A percentile compares a stretch with the other conserved stretches of the same genome.
These are phyloP conservation scores for Pichia sp. DNA, from an alignment of 1,139 yeast species.

Conservation along the genomic window DNA sequence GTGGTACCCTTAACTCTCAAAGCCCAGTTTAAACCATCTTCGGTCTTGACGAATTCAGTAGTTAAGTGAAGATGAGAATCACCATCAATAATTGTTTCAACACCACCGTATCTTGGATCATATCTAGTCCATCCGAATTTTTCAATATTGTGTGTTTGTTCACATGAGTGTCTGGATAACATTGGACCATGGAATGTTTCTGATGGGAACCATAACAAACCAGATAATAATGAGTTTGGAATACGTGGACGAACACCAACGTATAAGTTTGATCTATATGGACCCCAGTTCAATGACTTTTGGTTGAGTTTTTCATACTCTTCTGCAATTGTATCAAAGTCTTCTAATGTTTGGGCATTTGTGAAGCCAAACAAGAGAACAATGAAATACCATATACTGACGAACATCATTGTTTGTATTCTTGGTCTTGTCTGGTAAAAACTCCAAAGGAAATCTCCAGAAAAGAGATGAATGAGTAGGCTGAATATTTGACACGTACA, in stretches of 20 bases:
- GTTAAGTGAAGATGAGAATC: conserved; percentile 61
- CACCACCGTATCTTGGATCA: conserved; percentile 89
- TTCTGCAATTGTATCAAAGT: conserved; percentile 10
- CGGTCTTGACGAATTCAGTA: conserved; percentile 74
- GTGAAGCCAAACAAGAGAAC: not conserved
- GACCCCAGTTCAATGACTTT: conserved; percentile 78
- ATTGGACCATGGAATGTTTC: conserved; percentile 58
- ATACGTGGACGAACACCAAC: conserved; percentile 81
- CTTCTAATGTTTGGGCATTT: conserved; percentile 2
- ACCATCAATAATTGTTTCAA: conserved; percentile 68
- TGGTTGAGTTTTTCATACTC: conserved; percentile 35
- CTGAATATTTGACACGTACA: not conserved
- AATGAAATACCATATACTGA: not conserved
- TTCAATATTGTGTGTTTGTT: conserved; percentile 67
- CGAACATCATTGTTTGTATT: no score
- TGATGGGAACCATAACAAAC: conserved; percentile 86
- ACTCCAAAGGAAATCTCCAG: no score
- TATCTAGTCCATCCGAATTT: conserved; percentile 85
- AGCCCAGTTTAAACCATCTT: conserved; percentile 73
- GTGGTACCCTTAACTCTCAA: conserved; percentile 66
- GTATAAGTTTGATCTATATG: conserved; percentile 85
- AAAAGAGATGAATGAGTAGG: no score
- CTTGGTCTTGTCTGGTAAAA: no score
- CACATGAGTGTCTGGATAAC: conserved; percentile 75
- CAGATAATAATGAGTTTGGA: conserved; percentile 76